Evolutionary conservation across 129 eudicot species (phyloP), one percentile per base, ranked within the genome.

Genomic region (Ambrosia trifida): DNA sequence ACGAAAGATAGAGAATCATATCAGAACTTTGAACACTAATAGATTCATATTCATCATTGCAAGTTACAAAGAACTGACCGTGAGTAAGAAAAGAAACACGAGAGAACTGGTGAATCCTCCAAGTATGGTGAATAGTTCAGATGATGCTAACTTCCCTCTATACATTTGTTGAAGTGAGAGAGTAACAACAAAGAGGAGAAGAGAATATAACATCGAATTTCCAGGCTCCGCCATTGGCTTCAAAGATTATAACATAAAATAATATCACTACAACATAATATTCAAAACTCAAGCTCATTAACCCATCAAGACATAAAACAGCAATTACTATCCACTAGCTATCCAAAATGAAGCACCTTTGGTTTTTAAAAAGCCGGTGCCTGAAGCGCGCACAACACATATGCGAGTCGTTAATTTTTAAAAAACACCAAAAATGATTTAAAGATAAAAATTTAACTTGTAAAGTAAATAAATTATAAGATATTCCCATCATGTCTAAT

Each of bases 41-140:
- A 18, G 19, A 45, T 6, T 71, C 44, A 32, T 36, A 69, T 58
- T 10, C 8, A 67, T 47, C 17, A 19, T 17, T 60, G 18, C 32
- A 63, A 13, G 18, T 68, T 19, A 44, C 44, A 50, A 6, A 32
- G 63, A 74, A 74, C 92, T 80, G 31, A 93, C 98, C 18, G 96
- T 89, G 8, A 93, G 81, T 60, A 88, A 78, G 76, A 81, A 52
- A 52, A 93, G 85, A 72, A 93, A 93, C 18, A 93, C 81, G 5
- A 89, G 82, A 38, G 98, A 87, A 66, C 98, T 93, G n/a, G 85
- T 85, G 81, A 93, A 93, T 10, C 96, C 98, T 53, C 98, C 98
- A 77, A 93, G 92, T 49, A 93, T 89, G 2, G 98, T 93, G 59
- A 83, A 93, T 40, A 93, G 69, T 80, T 93, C 96, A 0, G 97